Evolutionary conservation across 495 filamentous ascomycete species (phyloP), one percentile per base, ranked within the genome.

Genomic region (Hypoxylon subgilvum): DNA sequence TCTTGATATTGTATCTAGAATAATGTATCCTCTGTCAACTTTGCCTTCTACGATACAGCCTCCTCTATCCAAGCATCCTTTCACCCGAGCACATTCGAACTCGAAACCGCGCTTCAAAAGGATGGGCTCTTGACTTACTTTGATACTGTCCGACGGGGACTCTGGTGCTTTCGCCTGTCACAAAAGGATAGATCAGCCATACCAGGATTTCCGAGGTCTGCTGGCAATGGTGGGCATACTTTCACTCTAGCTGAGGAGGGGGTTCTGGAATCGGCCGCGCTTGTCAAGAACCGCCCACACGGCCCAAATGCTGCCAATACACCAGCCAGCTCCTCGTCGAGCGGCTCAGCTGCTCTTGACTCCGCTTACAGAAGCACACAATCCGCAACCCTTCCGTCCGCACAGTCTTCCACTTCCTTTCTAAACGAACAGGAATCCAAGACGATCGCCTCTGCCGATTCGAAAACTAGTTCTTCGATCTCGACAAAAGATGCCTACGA

Each of bases 71-170:
- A 71, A 3, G 61, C 73, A 7, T 55, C 68, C 8, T 74, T 78
- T 52, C 70, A 71, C 18, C 74, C 76, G 38, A 62, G 66, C 14
- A 72, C 71, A 3, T 67, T 70, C 30, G 74, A 75, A 39, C 70
- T 82, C 51, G 80, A 83, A 42, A 62, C 71, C 25, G 51, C 66
- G 13, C 70, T 81, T 54, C 74, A 77, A 53, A 76, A 71, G 61
- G 75, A 79, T 69, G 81, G 81, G 27, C 70, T 73, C 41, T 60
- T 84, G 14, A 78, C 79, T 4, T 74, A 77, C 45, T 76, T 73
- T 62, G 81, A 84, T 58, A 63, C 73, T 16, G 64, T 63, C 4
- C 66, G 75, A 50, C 74, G 72, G 39, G 77, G 79, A 2, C 68
- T 84, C 43, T 84, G 81, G 81, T 72, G 74, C 17, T 84, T 83